Evolutionary conservation across 805 yeast genomes (phyloP).

Genomic region (Starmerella sp.): DNA sequence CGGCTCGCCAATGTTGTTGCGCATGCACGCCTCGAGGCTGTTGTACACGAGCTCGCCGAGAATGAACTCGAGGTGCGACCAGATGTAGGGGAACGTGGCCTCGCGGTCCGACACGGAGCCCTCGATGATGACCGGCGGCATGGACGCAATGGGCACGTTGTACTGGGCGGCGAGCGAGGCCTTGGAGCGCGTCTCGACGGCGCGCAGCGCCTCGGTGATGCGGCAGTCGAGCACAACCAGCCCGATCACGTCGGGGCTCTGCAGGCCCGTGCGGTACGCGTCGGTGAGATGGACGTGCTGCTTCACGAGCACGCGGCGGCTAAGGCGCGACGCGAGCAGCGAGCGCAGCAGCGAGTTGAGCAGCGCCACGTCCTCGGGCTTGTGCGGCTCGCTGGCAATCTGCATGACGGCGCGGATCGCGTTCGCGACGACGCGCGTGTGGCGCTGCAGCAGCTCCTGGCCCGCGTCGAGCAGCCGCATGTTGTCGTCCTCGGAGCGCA

Average conservation of each 20-base stretch:
- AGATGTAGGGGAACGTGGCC: constrained; percentile 68
- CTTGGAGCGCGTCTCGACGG: constrained; percentile 22
- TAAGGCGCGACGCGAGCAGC: constrained; percentile 72
- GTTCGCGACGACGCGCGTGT: constrained; percentile 72
- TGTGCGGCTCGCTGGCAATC: constrained; percentile 34
- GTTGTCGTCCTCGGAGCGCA: constrained; percentile 64
- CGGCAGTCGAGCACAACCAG: constrained; percentile 74
- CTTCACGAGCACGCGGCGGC: constrained; percentile 81
- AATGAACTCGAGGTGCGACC: constrained; percentile 74
- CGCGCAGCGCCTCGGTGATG: constrained; percentile 34
- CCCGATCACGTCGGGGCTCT: constrained; percentile 35
- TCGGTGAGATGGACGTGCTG: constrained; percentile 76
- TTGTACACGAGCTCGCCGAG: constrained; percentile 82
- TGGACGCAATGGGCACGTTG: constrained; percentile 26
- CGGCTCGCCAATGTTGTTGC: constrained; percentile 38
- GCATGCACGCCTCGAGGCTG: constrained; percentile 69
- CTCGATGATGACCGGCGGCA: constrained; percentile 70
- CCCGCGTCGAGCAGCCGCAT: constrained; percentile 56
- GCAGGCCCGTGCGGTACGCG: constrained; percentile 34
- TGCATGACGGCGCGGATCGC: constrained; percentile 89
- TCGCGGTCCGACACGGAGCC: constrained; percentile 39
- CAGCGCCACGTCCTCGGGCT: constrained; percentile 46
- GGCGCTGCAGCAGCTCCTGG: constrained; percentile 55
- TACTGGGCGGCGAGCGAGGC: constrained; percentile 30
- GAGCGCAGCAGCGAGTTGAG: constrained; percentile 67